phyloP scores from a whole-genome alignment of 345 rosid species.

The Toxicodendron radicans region DNA sequence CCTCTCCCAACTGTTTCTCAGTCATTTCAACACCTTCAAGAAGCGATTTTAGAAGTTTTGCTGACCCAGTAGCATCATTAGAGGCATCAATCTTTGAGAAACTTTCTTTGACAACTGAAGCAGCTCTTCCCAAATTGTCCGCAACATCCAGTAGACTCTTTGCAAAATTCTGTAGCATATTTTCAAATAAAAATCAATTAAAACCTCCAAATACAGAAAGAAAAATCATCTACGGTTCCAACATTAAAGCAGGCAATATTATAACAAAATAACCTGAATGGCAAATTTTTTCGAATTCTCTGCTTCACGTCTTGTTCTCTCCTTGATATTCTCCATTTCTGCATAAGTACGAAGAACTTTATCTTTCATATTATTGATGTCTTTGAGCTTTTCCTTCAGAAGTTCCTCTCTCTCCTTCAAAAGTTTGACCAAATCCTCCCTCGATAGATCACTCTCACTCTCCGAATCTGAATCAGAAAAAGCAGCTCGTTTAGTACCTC shows the following conservation, averaged over 20 bases:
- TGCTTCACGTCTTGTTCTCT: conserved; percentile 82
- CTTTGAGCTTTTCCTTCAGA: conserved; percentile 60
- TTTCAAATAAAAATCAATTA: conserved; percentile 4
- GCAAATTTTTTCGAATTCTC: conserved; percentile 88
- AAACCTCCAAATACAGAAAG: conserved; percentile 10
- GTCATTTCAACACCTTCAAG: conserved; percentile 98
- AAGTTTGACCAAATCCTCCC: conserved; percentile 75
- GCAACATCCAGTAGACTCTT: conserved; percentile 79
- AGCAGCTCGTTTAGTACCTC: conserved; percentile 40
- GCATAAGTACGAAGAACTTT: conserved; percentile 72
- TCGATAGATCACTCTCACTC: conserved; percentile 55
- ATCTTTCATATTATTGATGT: conserved; percentile 68
- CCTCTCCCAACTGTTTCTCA: conserved; percentile 89
- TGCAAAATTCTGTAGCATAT: conserved; percentile 68
- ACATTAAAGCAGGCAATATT: conserved; percentile 1
- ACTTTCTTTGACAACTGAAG: conserved; percentile 76
- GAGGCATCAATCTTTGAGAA: conserved; percentile 69
- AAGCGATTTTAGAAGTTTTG: conserved; percentile 68
- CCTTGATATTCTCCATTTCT: conserved; percentile 89
- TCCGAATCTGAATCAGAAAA: conserved; percentile 72
- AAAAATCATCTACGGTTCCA: neutral
- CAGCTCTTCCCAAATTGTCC: conserved; percentile 94
- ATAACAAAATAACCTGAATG: conserved; percentile 56
- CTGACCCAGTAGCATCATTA: conserved; percentile 58
- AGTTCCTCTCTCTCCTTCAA: conserved; percentile 76